Evolutionary conservation across 768 basidiomycete genomes (phyloP).

Genomic region (Boletus coccyginus): DNA sequence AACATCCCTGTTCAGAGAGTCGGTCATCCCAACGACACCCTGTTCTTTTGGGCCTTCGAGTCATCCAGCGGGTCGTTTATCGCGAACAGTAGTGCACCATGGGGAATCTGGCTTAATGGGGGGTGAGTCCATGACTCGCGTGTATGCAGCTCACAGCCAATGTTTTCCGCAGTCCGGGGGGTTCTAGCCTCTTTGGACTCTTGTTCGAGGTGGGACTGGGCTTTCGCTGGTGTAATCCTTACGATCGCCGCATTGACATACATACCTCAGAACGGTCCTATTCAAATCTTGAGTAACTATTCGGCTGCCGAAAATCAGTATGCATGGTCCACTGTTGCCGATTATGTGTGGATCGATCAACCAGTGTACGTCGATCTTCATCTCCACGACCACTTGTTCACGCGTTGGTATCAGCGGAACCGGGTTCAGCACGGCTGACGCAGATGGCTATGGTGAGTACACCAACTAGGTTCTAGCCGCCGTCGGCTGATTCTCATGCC

Average conservation of each 20-base stretch:
- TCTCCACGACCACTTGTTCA: background rate
- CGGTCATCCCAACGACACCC: slow-evolving; percentile 64
- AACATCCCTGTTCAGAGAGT: slow-evolving; percentile 61
- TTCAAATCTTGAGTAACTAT: slow-evolving; percentile 51
- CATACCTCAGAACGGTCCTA: slow-evolving; percentile 58
- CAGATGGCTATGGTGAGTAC: slow-evolving; percentile 50
- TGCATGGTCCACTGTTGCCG: slow-evolving; percentile 53
- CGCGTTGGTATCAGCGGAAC: slow-evolving; percentile 42
- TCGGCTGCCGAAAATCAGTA: slow-evolving; percentile 46
- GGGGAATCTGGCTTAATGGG: slow-evolving; percentile 74
- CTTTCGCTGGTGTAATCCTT: background rate
- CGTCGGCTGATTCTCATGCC: background rate
- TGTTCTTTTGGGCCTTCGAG: slow-evolving; percentile 67
- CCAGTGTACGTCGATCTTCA: slow-evolving; percentile 42
- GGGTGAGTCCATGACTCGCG: slow-evolving; percentile 45
- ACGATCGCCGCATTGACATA: background rate
- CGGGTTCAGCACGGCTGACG: slow-evolving; percentile 62
- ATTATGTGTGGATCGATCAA: slow-evolving; percentile 68
- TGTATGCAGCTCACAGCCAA: background rate
- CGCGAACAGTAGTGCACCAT: slow-evolving; percentile 43
- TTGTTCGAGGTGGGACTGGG: slow-evolving; percentile 51
- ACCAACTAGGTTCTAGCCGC: background rate
- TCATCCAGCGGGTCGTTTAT: slow-evolving; percentile 55
- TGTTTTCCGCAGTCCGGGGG: slow-evolving; percentile 50
- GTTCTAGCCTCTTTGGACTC: slow-evolving; percentile 60